phyloP scores from a whole-genome alignment of 352 stramenopile species.

The Globisporangium takayamanum region DNA sequence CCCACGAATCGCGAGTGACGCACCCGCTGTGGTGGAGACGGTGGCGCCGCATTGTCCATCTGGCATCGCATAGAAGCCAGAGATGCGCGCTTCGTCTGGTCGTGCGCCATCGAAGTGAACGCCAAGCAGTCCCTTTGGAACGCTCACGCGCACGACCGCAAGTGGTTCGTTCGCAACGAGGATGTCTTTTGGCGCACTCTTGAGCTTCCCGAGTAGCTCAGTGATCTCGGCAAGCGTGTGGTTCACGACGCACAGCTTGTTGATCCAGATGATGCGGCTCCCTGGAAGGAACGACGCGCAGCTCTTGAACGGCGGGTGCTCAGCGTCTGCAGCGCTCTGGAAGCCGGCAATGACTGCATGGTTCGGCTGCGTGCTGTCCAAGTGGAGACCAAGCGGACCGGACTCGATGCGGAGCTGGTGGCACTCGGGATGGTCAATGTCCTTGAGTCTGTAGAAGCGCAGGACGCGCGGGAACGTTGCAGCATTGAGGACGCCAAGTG shows the following conservation, averaged over 20 bases:
- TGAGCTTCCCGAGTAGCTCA: slow-evolving; percentile 36
- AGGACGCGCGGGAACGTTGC: slow-evolving; percentile 26
- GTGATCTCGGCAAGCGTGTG: slow-evolving; percentile 37
- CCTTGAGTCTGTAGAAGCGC: slow-evolving; percentile 23
- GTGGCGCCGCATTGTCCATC: slow-evolving; percentile 11
- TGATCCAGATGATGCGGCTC: slow-evolving; percentile 59
- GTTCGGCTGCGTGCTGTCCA: slow-evolving; percentile 26
- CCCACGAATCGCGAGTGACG: background rate
- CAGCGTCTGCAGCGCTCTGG: slow-evolving; percentile 27
- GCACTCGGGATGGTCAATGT: slow-evolving; percentile 28
- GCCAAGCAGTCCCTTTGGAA: slow-evolving; percentile 33
- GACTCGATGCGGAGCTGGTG: slow-evolving; percentile 30
- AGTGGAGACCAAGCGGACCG: slow-evolving; percentile 40
- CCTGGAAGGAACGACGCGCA: slow-evolving; percentile 34
- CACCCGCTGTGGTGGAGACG: background rate
- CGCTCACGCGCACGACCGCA: slow-evolving; percentile 17
- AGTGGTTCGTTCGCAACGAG: slow-evolving; percentile 33
- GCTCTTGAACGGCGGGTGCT: slow-evolving; percentile 27
- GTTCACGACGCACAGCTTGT: slow-evolving; percentile 48
- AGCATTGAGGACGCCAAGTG: slow-evolving; percentile 22
- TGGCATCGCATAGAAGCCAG: slow-evolving; percentile 33
- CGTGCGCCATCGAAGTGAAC: slow-evolving; percentile 38
- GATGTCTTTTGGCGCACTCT: slow-evolving; percentile 29
- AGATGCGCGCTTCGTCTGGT: slow-evolving; percentile 21
- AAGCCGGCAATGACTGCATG: slow-evolving; percentile 39